Percentiles rank a stretch among this genome's conserved stretches.
phyloP scores from a whole-genome alignment of 495 filamentous ascomycete species.

The Daldinia loculata region DNA sequence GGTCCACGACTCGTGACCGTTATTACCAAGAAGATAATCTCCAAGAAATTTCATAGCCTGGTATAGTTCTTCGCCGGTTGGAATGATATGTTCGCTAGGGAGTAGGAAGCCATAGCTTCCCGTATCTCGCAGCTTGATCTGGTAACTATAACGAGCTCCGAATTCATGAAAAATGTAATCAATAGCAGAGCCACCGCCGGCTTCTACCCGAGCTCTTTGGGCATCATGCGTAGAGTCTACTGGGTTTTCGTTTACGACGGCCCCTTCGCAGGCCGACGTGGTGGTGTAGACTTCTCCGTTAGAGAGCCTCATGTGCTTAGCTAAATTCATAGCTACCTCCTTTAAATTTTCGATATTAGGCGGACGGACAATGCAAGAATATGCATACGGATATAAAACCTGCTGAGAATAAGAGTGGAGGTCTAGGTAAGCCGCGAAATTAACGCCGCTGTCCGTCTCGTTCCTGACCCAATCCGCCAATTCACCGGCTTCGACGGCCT shows the following conservation, averaged over 20 bases:
- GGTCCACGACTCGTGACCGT: slow-evolving; percentile 60
- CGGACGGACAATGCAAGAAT: slow-evolving; percentile 77
- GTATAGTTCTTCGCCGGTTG: slow-evolving; percentile 87
- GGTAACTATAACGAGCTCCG: slow-evolving; percentile 83
- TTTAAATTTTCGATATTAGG: slow-evolving; percentile 90
- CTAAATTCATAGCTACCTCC: slow-evolving; percentile 88
- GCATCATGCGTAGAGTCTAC: slow-evolving; percentile 39
- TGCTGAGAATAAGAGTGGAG: slow-evolving; percentile 97
- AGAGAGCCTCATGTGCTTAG: slow-evolving; percentile 83
- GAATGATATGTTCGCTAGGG: slow-evolving; percentile 85
- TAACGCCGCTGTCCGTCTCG: slow-evolving; percentile 74
- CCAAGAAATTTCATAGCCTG: slow-evolving; percentile 83
- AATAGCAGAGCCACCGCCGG: slow-evolving; percentile 83
- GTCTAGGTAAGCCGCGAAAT: slow-evolving; percentile 86
- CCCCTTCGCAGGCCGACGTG: slow-evolving; percentile 88
- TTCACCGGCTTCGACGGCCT: slow-evolving; percentile 77
- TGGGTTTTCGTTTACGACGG: slow-evolving; percentile 53
- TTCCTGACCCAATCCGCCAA: slow-evolving; percentile 88
- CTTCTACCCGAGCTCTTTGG: slow-evolving; percentile 60
- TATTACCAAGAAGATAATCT: slow-evolving; percentile 70
- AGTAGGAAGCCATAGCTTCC: slow-evolving; percentile 95
- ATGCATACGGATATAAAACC: slow-evolving; percentile 91
- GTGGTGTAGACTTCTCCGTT: slow-evolving; percentile 81
- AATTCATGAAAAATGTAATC: slow-evolving; percentile 97
- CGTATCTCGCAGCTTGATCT: slow-evolving; percentile 94